A percentile compares a stretch with the other conserved stretches of the same genome.
phyloP scores from a whole-genome alignment of 2,329 filamentous ascomycete genomes.

The Lachnellula arida region DNA sequence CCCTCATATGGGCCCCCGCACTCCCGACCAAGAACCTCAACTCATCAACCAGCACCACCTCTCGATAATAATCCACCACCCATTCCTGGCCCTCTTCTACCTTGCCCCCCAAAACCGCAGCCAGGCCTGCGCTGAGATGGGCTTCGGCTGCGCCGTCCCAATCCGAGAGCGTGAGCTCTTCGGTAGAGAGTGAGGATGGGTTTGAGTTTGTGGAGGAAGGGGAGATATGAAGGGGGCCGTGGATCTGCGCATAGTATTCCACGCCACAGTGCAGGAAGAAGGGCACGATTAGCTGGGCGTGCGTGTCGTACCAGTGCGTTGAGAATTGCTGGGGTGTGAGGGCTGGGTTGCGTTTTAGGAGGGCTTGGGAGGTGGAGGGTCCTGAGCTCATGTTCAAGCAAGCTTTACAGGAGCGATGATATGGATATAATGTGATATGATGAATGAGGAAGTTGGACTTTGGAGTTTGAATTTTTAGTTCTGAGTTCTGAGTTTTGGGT shows the following conservation, averaged over 20 bases:
- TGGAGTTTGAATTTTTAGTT: too few relatives aligned
- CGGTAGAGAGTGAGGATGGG: not conserved
- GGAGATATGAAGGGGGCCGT: not conserved
- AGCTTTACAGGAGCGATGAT: too few relatives aligned
- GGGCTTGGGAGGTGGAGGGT: conserved; percentile 3
- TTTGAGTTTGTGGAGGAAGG: conserved; percentile 2
- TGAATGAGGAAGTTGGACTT: too few relatives aligned
- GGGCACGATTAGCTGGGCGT: conserved; percentile 22
- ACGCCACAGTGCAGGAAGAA: conserved; percentile 20
- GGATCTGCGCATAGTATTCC: conserved; percentile 18
- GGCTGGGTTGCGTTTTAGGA: conserved; percentile 22
- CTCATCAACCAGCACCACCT: conserved; percentile 22
- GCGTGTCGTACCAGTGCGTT: conserved; percentile 21
- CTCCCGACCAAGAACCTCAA: conserved; percentile 19
- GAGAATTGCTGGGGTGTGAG: conserved; percentile 24
- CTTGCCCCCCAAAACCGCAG: not conserved
- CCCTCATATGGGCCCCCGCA: conserved; percentile 22
- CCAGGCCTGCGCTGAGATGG: not conserved
- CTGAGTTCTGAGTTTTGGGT: too few relatives aligned
- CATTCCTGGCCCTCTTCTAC: conserved; percentile 14
- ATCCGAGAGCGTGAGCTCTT: not conserved
- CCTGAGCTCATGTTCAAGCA: too few relatives aligned
- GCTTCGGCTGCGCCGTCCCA: conserved; percentile 16
- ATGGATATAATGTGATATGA: too few relatives aligned
- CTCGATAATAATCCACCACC: conserved; percentile 22